phyloP scores from a whole-genome alignment of 441 rosid genomes.

The Melastoma candidum region DNA sequence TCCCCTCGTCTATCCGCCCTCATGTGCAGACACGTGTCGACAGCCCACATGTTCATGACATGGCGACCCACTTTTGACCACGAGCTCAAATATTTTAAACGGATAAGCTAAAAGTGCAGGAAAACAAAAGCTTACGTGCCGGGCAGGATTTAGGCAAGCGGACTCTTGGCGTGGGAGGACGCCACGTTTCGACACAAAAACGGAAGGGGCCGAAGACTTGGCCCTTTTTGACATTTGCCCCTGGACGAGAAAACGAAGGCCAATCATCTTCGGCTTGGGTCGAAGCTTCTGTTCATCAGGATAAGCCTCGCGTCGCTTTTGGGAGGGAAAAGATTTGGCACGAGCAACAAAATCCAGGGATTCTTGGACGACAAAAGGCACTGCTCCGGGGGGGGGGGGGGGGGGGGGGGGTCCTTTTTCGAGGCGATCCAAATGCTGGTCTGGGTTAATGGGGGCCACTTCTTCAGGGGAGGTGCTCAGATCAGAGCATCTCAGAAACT shows the following conservation, averaged over 20 bases:
- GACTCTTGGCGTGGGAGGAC: not conserved
- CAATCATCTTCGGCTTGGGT: not conserved
- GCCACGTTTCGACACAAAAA: not conserved
- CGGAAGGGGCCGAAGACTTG: not conserved
- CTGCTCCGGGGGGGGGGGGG: too few relatives aligned
- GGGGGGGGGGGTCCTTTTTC: too few relatives aligned
- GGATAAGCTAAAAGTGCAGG: not conserved
- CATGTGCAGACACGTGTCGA: conserved; percentile 1
- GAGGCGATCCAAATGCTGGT: too few relatives aligned
- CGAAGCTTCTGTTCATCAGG: not conserved
- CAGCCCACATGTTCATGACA: not conserved
- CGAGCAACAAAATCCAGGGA: not conserved
- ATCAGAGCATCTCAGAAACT: too few relatives aligned
- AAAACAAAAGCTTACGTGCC: conserved; percentile 7
- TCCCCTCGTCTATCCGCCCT: too few relatives aligned
- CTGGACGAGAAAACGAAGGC: conserved; percentile 5
- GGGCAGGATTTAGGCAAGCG: not conserved
- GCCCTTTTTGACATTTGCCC: not conserved
- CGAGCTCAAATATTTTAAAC: not conserved
- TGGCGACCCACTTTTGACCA: conserved; percentile 5
- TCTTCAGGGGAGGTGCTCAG: too few relatives aligned
- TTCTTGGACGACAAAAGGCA: not conserved
- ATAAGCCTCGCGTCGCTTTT: conserved; percentile 6
- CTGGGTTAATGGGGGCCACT: too few relatives aligned
- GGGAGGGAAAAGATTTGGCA: too few relatives aligned